Conservation (phyloP, 176 grass and related monocot genomes). For the Lolium rigidum region DNA sequence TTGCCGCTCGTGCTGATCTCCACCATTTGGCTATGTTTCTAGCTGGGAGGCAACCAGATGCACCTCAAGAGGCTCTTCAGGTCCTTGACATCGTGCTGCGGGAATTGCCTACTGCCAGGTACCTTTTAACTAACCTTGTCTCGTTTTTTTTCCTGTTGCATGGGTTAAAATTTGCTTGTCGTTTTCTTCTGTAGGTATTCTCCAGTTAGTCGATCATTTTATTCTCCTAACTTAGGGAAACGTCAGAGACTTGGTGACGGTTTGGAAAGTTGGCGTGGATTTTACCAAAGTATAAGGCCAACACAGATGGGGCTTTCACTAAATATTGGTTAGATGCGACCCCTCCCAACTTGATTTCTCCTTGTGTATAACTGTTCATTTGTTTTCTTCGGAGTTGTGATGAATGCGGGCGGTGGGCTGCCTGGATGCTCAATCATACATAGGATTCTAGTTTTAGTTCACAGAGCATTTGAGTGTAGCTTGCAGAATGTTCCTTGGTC, state of each 20-base stretch:
- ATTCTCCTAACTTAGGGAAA: constrained; percentile 88
- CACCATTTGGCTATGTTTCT: constrained; percentile 93
- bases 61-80: constrained; percentile 97
- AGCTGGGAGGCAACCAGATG: constrained; percentile 85
- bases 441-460: background rate
- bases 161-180: background rate
- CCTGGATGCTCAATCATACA: background rate
- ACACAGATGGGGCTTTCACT: constrained; percentile 94
- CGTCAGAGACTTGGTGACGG: constrained; percentile 88
- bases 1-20: constrained; percentile 91
- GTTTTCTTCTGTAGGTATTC: constrained; percentile 63
- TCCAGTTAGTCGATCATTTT: constrained; percentile 91
- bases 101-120: constrained; percentile 89
- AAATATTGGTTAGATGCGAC: constrained; percentile 75
- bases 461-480: background rate
- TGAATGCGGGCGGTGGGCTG: background rate
- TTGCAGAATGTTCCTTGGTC: background rate
- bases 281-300: constrained; percentile 95
- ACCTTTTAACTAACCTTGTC: constrained; percentile 26
- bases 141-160: constrained; percentile 9
- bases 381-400: constrained; percentile 7
- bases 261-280: constrained; percentile 94
- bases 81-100: constrained; percentile 94
- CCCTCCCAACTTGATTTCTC: constrained; percentile 25
- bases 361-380: constrained; percentile 5